phyloP scores from a whole-genome alignment of 441 rosid species.

The Geranium incanum region DNA sequence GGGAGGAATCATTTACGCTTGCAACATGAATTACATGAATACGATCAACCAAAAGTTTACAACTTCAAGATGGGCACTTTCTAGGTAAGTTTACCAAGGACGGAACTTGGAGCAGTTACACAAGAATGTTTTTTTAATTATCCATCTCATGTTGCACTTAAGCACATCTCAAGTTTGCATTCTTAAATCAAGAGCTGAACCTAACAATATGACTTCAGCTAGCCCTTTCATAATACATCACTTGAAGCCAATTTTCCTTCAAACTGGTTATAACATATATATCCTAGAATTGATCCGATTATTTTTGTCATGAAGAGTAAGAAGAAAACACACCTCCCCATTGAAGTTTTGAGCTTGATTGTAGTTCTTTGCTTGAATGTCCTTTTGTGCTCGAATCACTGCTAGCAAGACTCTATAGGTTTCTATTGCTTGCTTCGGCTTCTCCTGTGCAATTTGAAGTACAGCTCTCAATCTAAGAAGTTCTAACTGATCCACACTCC shows the following conservation, averaged over 20 bases:
- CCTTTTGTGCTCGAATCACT: slow-evolving; percentile 64
- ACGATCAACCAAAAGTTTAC: neutral
- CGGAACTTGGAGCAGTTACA: neutral
- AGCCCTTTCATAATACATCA: neutral
- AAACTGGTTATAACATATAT: neutral
- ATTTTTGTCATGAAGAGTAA: neutral
- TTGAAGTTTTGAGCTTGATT: slow-evolving; percentile 25
- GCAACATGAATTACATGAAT: neutral
- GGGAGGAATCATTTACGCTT: neutral
- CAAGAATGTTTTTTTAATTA: neutral
- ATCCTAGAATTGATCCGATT: neutral
- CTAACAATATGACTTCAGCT: neutral
- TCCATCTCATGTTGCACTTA: neutral
- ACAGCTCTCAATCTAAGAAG: slow-evolving; percentile 71
- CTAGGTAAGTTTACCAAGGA: neutral
- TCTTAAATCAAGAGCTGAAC: neutral
- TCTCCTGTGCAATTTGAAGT: slow-evolving; percentile 74
- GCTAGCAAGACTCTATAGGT: slow-evolving; percentile 68
- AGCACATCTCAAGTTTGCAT: neutral
- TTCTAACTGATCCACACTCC: slow-evolving; percentile 51
- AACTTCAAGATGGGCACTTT: neutral
- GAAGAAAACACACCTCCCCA: slow-evolving; percentile 29
- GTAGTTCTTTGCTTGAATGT: slow-evolving; percentile 33
- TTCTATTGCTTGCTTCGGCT: slow-evolving; percentile 77
- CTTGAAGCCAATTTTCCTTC: neutral